Evolutionary conservation across 306 rosid genomes (phyloP), one percentile per base, ranked within the genome.

Genomic region (Leucaena leucocephala): DNA sequence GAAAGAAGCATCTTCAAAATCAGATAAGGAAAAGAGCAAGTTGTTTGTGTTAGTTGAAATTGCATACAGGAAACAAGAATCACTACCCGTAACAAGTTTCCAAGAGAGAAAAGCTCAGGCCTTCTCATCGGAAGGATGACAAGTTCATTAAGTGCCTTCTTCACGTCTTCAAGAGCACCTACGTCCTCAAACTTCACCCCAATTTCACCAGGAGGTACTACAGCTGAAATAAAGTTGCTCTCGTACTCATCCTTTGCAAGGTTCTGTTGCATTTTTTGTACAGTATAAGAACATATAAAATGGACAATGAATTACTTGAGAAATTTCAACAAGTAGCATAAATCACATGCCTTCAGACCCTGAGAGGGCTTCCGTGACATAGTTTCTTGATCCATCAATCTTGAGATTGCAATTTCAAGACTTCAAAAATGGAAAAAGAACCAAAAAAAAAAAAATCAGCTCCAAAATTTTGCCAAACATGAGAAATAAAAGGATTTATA

Each of bases 61-160:
- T 39, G 66, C 63, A 54, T 46, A 75, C 2, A 77, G 81, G 68
- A 80, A 67, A 40, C 52, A 78, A 76, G 67, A 75, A 61, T 50
- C 69, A 74, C 38, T 27, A 95, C 99, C 94, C 97, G 96, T 82
- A 95, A 83, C 90, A 95, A 84, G 81, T 95, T 95, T 76, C 99
- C 99, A 72, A 34, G 96, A 77, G 98, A 88, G 81, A 94, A 94
- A 69, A 94, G 97, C 80, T 92, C 98, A 0, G 98, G 98, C 78
- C 98, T 88, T 82, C 88, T 87, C 98, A 95, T 95, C 49, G 99
- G 99, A 82, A 95, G 99, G 89, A 93, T 95, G 69, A 90, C 99
- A 17, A 95, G 93, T 80, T 95, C 99, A 75, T 95, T 85, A 35
- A 95, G 89, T 52, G 98, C 97, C 84, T 79, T 89, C 82, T 95